These are phyloP conservation scores for Mortierella sp. DNA, from an alignment of 371 early-diverging fungal genomes.

Conservation along the genomic window DNA sequence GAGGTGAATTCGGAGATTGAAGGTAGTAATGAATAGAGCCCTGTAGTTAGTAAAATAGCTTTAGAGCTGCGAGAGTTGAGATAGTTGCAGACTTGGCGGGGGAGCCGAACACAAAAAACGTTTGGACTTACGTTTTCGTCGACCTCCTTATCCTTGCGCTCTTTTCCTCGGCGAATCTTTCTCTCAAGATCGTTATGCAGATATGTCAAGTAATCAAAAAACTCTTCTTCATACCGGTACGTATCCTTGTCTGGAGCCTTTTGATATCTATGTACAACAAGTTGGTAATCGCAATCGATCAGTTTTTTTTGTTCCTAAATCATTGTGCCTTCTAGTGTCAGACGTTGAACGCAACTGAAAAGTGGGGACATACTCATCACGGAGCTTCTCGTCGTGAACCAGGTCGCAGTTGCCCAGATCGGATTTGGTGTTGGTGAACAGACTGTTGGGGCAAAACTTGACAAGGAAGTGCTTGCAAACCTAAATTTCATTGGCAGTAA, in stretches of 20 bases:
- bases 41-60: neutral
- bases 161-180: conserved; percentile 82
- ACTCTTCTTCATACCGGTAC: conserved; percentile 84
- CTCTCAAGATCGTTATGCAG: conserved; percentile 83
- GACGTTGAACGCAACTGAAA: neutral
- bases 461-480: conserved; percentile 92
- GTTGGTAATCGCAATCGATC: neutral
- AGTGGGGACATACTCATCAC: conserved; percentile 67
- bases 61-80: neutral
- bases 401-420: conserved; percentile 75
- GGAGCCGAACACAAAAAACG: conserved; percentile 15
- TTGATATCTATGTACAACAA: conserved; percentile 65
- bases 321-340: neutral
- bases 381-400: conserved; percentile 87
- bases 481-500: conserved; percentile 47
- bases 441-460: conserved; percentile 88
- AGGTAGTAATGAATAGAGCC: neutral
- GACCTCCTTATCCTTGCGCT: conserved; percentile 79
- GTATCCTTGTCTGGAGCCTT: conserved; percentile 74
- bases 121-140: conserved; percentile 73
- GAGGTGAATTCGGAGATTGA: neutral
- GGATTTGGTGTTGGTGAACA: conserved; percentile 92
- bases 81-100: neutral
- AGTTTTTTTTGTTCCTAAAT: neutral
- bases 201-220: conserved; percentile 79